Evolutionary conservation across 2,329 filamentous ascomycete species (phyloP), one percentile per base, ranked within the genome.

Genomic region (Amauroascus niger): DNA sequence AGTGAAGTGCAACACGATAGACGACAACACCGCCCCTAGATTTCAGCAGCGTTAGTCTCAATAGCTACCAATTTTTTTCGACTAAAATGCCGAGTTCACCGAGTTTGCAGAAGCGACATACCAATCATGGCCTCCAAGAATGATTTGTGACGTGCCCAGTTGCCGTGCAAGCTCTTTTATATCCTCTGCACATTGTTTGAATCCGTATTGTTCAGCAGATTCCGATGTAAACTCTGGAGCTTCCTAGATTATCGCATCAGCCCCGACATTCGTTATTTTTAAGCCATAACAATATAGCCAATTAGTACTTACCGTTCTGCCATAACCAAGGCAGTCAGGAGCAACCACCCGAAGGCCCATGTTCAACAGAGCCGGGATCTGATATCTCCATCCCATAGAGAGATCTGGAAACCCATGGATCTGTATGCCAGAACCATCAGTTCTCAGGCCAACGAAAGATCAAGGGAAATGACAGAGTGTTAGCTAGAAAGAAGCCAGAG

Each of bases 91-190:
- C 6, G 28, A 9, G 18, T 22, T 4, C 6, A 8, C 14, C n/a
- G 43, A 40, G 16, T n/a, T 16, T 45, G 2, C 16, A 1, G 20
- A 50, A 37, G 20, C 13, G 4, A 53, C 54, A 45, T 33, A 72
- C 80, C 91, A 96, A 71, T 97, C 91, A 71, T 96, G 91, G 6
- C 89, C 91, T 47, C 89, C 88, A 13, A 96, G 78, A 54, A 96
- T 83, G 63, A 95, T 84, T 46, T 68, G 74, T 41, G 65, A 73
- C 51, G 74, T 72, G 3, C 73, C 71, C 3, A 83, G 67, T 35
- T 83, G 77, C 55, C 72, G 73, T 6, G 85, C 81, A 22, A 97
- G 76, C 57, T 81, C 82, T 20, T 81, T 83, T 60, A 97, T 78
- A 64, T 95, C 88, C 52, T 83, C 80, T 16, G 85, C 78, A 56